These are phyloP conservation scores for Elaphomyces granulatus DNA, from an alignment of 495 filamentous ascomycete species.

Conservation along the genomic window DNA sequence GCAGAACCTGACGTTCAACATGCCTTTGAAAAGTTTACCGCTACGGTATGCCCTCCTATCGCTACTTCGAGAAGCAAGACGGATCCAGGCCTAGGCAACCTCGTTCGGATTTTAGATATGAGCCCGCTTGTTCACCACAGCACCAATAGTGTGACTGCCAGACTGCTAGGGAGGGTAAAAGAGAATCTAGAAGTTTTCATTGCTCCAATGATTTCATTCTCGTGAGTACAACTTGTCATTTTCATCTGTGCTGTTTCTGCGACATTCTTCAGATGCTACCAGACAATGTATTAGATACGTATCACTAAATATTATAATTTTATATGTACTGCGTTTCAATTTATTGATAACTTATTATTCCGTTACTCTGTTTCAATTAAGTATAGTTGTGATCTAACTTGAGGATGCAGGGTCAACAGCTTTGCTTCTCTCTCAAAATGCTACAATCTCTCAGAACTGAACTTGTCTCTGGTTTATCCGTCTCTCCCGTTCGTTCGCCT, in stretches of 20 bases:
- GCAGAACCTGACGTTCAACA: too few species aligned
- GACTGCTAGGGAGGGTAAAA: slow-evolving; percentile 46
- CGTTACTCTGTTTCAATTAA: not conserved
- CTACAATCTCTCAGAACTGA: slow-evolving; percentile 35
- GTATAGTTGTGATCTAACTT: not conserved
- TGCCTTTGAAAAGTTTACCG: slow-evolving; percentile 38
- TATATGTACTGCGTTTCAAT: not conserved
- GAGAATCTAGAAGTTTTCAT: slow-evolving; percentile 43
- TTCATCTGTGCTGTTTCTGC: too few species aligned
- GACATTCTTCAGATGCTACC: not conserved
- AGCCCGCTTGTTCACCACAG: slow-evolving; percentile 48
- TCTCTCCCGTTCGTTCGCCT: slow-evolving; percentile 36
- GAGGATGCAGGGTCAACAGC: slow-evolving; percentile 35
- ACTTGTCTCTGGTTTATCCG: slow-evolving; percentile 46
- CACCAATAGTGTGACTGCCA: slow-evolving; percentile 47
- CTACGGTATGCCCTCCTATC: slow-evolving; percentile 47
- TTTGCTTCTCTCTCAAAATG: slow-evolving; percentile 52
- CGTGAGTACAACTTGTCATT: too few species aligned
- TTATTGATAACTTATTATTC: too few species aligned
- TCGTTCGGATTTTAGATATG: slow-evolving; percentile 46
- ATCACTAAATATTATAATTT: not conserved
- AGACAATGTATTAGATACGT: not conserved
- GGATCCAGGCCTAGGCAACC: slow-evolving; percentile 39
- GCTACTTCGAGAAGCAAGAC: slow-evolving; percentile 39
- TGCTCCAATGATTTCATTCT: slow-evolving; percentile 52